Evolutionary conservation across 73 alveolate species (phyloP).

Genomic region (Symbiodinium pilosum): DNA sequence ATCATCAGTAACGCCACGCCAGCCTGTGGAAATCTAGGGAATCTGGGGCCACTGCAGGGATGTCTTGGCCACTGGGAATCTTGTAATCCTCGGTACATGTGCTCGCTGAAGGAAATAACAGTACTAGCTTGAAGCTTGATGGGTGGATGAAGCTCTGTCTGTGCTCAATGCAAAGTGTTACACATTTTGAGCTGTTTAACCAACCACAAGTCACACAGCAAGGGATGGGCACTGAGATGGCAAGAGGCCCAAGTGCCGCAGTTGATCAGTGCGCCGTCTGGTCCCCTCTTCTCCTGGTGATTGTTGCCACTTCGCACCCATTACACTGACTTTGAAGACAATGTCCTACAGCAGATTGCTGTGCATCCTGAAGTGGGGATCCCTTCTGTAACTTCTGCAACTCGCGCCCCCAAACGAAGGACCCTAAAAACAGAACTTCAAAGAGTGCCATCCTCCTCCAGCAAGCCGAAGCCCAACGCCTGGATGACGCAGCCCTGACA

Average conservation of each 20-base stretch:
- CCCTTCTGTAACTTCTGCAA: no score
- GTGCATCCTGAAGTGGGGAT: no score
- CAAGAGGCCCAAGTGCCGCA: slow-evolving; percentile 85
- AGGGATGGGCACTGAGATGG: background rate
- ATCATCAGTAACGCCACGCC: no score
- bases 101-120: no score
- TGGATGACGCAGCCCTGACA: slow-evolving; percentile 89
- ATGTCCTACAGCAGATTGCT: no score
- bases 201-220: no score
- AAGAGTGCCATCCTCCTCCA: slow-evolving; percentile 23
- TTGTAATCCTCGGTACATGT: slow-evolving; percentile 41
- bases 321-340: no score
- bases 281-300: slow-evolving; percentile 18
- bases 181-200: no score
- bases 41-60: slow-evolving; percentile 55
- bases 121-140: no score
- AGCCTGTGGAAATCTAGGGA: background rate
- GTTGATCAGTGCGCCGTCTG: slow-evolving; percentile 71
- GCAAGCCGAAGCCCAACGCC: slow-evolving; percentile 74
- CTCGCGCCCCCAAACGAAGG: background rate
- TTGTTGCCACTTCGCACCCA: no score
- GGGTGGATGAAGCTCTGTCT: no score
- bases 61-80: slow-evolving; percentile 68
- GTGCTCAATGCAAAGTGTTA: no score
- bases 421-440: background rate